A percentile compares a stretch with the other conserved stretches of the same genome.
These are phyloP conservation scores for Trichoderma brevicompactum DNA, from an alignment of 2,329 filamentous ascomycete genomes.

Conservation along the genomic window DNA sequence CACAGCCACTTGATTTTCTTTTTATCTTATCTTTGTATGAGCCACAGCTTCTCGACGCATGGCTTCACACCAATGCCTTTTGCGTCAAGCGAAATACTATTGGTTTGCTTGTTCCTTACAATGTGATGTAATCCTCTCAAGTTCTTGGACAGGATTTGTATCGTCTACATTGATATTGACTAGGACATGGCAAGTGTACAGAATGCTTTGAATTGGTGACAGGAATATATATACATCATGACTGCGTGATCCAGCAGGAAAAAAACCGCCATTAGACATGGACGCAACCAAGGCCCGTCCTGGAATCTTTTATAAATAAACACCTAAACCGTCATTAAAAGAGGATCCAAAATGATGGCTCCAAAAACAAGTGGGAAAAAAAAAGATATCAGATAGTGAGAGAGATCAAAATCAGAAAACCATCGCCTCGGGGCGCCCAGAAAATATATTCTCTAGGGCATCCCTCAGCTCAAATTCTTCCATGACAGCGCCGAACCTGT, in stretches of 20 bases:
- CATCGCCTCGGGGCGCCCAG: constrained; percentile 32
- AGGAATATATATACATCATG: constrained; percentile 1
- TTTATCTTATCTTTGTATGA: constrained; percentile 8
- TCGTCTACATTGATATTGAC: too few relatives aligned
- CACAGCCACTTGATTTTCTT: constrained; percentile 12
- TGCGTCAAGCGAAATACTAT: too few relatives aligned
- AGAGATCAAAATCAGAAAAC: constrained; percentile 24
- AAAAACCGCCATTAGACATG: constrained; percentile 1
- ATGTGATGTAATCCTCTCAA: too few relatives aligned
- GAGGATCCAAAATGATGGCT: not conserved
- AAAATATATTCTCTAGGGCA: constrained; percentile 68
- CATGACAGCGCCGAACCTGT: constrained; percentile 65
- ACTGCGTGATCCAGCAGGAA: not conserved
- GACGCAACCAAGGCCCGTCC: constrained; percentile 1
- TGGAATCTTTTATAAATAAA: constrained; percentile 14
- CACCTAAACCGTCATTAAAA: not conserved
- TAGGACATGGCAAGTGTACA: too few relatives aligned
- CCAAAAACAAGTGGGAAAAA: not conserved
- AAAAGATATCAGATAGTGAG: not conserved
- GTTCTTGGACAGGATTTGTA: too few relatives aligned
- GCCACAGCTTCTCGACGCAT: too few relatives aligned
- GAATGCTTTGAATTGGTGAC: not conserved
- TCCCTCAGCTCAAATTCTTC: constrained; percentile 75
- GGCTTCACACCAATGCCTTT: too few relatives aligned
- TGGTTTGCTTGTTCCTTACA: too few relatives aligned